phyloP scores from a whole-genome alignment of 2,329 filamentous ascomycete genomes.

The Tolypocladium capitatum region DNA sequence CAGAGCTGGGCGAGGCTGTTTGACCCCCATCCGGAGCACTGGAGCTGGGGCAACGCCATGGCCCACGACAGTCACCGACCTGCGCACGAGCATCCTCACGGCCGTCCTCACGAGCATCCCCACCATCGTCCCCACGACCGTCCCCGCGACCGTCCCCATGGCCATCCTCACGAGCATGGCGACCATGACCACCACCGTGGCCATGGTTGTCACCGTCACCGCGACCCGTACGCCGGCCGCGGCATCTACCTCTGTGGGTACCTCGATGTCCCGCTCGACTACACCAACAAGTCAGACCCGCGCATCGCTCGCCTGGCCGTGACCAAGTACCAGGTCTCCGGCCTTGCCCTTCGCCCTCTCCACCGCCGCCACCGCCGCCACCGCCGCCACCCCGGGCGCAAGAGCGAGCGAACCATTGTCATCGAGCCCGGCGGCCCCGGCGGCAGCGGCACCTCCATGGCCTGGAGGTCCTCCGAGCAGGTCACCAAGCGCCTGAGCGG shows the following conservation, averaged over 20 bases:
- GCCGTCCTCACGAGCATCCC: no score
- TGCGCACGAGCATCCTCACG: not conserved
- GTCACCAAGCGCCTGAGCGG: constrained; percentile 28
- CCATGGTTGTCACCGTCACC: not conserved
- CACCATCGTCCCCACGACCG: not conserved
- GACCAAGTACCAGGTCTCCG: constrained; percentile 34
- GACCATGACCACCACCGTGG: not conserved
- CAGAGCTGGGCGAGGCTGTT: constrained; percentile 27
- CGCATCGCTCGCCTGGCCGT: constrained; percentile 34
- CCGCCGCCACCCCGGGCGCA: constrained; percentile 12
- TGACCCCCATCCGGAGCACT: constrained; percentile 28
- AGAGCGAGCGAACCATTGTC: constrained; percentile 33
- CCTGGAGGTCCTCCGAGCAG: constrained; percentile 23
- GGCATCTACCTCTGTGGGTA: constrained; percentile 36
- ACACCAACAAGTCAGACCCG: constrained; percentile 27
- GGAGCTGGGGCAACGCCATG: constrained; percentile 29
- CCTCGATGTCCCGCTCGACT: constrained; percentile 34
- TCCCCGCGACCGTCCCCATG: constrained; percentile 10
- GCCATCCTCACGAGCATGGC: not conserved
- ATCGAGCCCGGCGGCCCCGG: constrained; percentile 38
- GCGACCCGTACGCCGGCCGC: constrained; percentile 22
- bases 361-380: constrained; percentile 2
- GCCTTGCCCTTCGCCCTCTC: constrained; percentile 17
- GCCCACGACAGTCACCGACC: not conserved
- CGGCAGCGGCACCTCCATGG: constrained; percentile 30